These are phyloP conservation scores for Ophiostoma novo-ulmi DNA, from an alignment of 2,329 filamentous ascomycete species.

Conservation along the genomic window DNA sequence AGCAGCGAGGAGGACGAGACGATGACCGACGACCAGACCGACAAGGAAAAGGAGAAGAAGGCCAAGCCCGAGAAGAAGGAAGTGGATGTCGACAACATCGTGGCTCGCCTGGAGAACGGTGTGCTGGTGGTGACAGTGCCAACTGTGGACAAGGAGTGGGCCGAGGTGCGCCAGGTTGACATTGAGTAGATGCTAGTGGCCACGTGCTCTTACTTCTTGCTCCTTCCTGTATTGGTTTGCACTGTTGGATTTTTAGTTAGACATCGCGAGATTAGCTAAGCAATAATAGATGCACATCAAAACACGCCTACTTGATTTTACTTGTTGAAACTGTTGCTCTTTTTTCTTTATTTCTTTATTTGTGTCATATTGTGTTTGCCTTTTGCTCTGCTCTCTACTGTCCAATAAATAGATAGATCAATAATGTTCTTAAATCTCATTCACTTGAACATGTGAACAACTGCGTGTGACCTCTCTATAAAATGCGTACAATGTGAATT, in stretches of 20 bases:
- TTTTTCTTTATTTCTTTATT: background rate
- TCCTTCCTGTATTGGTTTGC: background rate
- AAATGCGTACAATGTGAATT: background rate
- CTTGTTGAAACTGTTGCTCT: background rate
- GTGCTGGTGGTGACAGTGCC: slow-evolving; percentile 71
- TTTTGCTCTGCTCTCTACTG: background rate
- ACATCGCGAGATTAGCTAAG: background rate
- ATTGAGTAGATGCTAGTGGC: slow-evolving; percentile 39
- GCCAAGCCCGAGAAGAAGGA: slow-evolving; percentile 42
- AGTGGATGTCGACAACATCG: slow-evolving; percentile 63
- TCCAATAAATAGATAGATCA: too few relatives aligned
- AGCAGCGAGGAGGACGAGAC: slow-evolving; percentile 24
- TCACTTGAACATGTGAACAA: too few relatives aligned
- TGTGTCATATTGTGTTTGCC: background rate
- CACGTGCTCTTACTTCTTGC: background rate
- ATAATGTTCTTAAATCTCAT: too few relatives aligned
- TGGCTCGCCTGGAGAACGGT: slow-evolving; percentile 73
- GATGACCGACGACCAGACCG: slow-evolving; percentile 46
- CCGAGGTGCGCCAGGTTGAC: slow-evolving; percentile 54
- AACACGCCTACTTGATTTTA: background rate
- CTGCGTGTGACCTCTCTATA: too few relatives aligned
- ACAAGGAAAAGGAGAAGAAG: slow-evolving; percentile 43
- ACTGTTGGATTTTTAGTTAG: background rate
- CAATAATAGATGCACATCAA: background rate
- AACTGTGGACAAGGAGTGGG: slow-evolving; percentile 58